A percentile compares a stretch with the other conserved stretches of the same genome.
Conservation (phyloP, 371 early-diverging fungal genomes). For the Mortierella sp. region DNA sequence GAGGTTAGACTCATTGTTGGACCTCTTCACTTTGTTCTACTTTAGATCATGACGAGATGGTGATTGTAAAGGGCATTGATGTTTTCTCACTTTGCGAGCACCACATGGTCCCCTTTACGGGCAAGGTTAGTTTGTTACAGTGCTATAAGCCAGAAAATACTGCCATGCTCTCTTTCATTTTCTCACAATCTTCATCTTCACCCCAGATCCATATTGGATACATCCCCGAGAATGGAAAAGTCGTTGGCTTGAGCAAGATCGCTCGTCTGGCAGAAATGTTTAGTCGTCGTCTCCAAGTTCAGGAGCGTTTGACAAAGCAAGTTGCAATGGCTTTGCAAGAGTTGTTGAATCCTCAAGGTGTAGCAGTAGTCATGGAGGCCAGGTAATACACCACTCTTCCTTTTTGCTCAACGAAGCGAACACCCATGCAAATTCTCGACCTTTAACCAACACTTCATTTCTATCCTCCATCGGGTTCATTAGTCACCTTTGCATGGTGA, state of each 20-base stretch:
- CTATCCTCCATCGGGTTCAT: not conserved
- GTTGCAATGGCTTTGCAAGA: constrained; percentile 92
- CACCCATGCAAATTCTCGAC: no score
- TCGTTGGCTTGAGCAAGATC: constrained; percentile 96
- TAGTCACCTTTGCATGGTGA: constrained; percentile 94
- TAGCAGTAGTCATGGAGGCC: constrained; percentile 97
- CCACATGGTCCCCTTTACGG: constrained; percentile 97
- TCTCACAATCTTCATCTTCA: no score
- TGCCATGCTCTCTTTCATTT: not conserved
- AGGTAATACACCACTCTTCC: constrained; percentile 60
- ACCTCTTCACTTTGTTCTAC: no score
- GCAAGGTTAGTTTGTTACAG: constrained; percentile 72
- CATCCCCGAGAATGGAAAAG: constrained; percentile 90
- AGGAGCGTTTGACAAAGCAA: constrained; percentile 98
- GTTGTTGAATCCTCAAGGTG: constrained; percentile 94
- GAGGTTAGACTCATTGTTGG: no score
- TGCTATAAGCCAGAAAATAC: not conserved
- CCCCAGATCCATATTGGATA: constrained; percentile 91
- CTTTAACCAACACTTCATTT: not conserved
- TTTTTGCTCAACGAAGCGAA: not conserved
- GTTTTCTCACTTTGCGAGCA: constrained; percentile 98
- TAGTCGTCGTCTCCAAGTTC: constrained; percentile 94
- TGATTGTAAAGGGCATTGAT: constrained; percentile 94
- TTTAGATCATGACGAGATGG: constrained; percentile 97
- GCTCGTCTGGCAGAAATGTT: constrained; percentile 99